Conservation (phyloP, 306 rosid genomes). For the Casuarina glauca region DNA sequence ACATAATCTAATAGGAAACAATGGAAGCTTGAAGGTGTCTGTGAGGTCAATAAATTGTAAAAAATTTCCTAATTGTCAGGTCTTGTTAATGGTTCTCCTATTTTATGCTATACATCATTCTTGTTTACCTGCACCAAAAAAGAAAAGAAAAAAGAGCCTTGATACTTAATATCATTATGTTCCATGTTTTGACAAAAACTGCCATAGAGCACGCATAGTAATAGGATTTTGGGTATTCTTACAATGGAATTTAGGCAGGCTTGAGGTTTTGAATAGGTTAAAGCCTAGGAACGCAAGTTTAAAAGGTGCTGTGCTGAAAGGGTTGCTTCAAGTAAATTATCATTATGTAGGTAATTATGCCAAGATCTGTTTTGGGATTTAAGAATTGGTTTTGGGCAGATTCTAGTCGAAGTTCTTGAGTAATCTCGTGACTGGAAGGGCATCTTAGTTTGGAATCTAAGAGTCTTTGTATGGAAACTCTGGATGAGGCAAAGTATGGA, state of each 20-base stretch:
- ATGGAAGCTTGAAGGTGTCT: constrained; percentile 4
- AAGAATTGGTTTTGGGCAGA: constrained; percentile 10
- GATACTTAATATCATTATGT: not conserved
- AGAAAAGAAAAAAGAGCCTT: not conserved
- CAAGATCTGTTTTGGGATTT: not conserved
- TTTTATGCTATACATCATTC: not conserved
- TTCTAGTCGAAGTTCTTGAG: not conserved
- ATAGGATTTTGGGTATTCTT: not conserved
- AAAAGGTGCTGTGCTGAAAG: not conserved
- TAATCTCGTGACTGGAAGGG: not conserved
- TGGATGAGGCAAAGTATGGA: not conserved
- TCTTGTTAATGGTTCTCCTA: not conserved
- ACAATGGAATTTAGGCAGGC: constrained; percentile 1
- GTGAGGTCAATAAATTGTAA: constrained; percentile 3
- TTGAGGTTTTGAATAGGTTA: not conserved
- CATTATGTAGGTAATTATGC: not conserved
- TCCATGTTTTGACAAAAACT: not conserved
- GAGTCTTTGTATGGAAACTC: not conserved
- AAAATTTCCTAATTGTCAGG: not conserved
- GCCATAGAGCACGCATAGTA: constrained; percentile 13
- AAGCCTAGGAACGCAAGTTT: not conserved
- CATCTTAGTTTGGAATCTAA: not conserved
- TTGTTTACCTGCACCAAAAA: not conserved
- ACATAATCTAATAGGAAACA: constrained; percentile 7
- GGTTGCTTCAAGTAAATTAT: constrained; percentile 6